Conservation (phyloP, 2,329 filamentous ascomycete species). For the Tolypocladium capitatum region DNA sequence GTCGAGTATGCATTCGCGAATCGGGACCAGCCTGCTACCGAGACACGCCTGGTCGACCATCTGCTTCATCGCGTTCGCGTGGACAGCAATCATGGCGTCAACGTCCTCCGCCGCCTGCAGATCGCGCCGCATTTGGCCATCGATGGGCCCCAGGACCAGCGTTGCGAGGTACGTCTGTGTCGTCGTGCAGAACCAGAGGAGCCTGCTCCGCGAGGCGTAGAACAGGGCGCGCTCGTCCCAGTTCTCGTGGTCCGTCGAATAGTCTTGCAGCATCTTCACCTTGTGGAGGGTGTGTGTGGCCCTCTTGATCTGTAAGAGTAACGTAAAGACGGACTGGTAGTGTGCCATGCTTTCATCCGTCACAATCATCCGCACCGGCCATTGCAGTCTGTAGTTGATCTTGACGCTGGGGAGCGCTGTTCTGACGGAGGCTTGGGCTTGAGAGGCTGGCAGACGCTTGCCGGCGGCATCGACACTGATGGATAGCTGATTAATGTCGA, state of each 20-base stretch:
- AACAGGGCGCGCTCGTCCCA: slow-evolving; percentile 34
- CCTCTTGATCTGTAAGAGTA: slow-evolving; percentile 66
- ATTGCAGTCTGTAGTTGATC: slow-evolving; percentile 54
- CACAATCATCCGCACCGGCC: slow-evolving; percentile 60
- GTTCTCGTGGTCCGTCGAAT: slow-evolving; percentile 20
- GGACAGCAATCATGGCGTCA: slow-evolving; percentile 65
- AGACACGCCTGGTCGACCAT: slow-evolving; percentile 59
- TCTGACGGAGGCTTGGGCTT: slow-evolving; percentile 42
- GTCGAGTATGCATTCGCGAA: slow-evolving; percentile 60
- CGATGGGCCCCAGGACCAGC: slow-evolving; percentile 53
- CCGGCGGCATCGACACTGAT: slow-evolving; percentile 35
- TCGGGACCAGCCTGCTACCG: slow-evolving; percentile 51
- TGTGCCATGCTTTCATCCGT: slow-evolving; percentile 46
- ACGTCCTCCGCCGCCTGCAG: slow-evolving; percentile 56
- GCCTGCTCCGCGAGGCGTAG: slow-evolving; percentile 49
- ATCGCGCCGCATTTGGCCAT: slow-evolving; percentile 38
- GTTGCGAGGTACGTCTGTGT: slow-evolving; percentile 66
- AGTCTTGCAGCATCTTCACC: slow-evolving; percentile 30
- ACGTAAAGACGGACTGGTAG: slow-evolving; percentile 61
- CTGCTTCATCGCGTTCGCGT: slow-evolving; percentile 48
- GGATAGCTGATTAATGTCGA: slow-evolving; percentile 50
- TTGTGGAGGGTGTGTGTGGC: slow-evolving; percentile 54
- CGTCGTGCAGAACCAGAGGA: slow-evolving; percentile 67
- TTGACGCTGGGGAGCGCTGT: slow-evolving; percentile 46
- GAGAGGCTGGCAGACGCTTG: slow-evolving; percentile 27